Percentiles rank a stretch among this genome's conserved stretches.
Conservation (phyloP, 2,329 filamentous ascomycete genomes). For the Microascus cirrosus region DNA sequence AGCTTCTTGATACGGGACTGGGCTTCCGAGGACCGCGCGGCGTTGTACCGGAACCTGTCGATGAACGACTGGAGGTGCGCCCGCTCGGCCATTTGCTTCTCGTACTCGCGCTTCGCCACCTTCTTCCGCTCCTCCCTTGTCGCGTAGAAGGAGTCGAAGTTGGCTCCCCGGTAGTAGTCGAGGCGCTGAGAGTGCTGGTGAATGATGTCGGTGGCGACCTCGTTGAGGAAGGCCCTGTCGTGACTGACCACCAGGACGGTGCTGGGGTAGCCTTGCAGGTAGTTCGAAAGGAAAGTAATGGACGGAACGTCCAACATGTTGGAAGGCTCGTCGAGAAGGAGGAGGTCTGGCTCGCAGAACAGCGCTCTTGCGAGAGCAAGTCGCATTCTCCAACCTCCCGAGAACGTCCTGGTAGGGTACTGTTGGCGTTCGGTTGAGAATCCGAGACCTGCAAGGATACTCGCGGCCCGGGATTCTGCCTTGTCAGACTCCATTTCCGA, state of each 20-base stretch:
- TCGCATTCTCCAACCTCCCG: constrained; percentile 99
- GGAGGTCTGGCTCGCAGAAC: constrained; percentile 93
- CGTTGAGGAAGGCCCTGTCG: constrained; percentile 97
- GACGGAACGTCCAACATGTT: constrained; percentile 99
- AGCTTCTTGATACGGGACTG: constrained; percentile 99
- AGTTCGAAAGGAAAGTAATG: constrained; percentile 94
- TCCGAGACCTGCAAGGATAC: constrained; percentile 90
- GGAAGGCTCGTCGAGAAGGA: constrained; percentile 96
- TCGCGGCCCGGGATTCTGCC: constrained; percentile 88
- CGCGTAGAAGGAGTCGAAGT: constrained; percentile 95
- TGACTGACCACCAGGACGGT: constrained; percentile 95
- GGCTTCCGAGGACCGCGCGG: constrained; percentile 94
- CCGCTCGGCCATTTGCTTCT: constrained; percentile 92
- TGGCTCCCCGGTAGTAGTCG: constrained; percentile 96
- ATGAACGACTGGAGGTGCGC: constrained; percentile 96
- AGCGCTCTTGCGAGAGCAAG: constrained; percentile 86
- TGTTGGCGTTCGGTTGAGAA: constrained; percentile 92
- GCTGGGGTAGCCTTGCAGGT: constrained; percentile 87
- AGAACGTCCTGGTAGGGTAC: constrained; percentile 92
- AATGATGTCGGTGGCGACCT: constrained; percentile 97
- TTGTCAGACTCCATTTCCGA: constrained; percentile 99
- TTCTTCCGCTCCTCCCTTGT: constrained; percentile 96
- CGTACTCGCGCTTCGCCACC: constrained; percentile 92
- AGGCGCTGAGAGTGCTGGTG: constrained; percentile 95
- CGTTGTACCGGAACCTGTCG: constrained; percentile 99